Evolutionary conservation across 1,284 basidiomycete genomes (phyloP).

Genomic region (Cutaneotrichosporon dermatis): DNA sequence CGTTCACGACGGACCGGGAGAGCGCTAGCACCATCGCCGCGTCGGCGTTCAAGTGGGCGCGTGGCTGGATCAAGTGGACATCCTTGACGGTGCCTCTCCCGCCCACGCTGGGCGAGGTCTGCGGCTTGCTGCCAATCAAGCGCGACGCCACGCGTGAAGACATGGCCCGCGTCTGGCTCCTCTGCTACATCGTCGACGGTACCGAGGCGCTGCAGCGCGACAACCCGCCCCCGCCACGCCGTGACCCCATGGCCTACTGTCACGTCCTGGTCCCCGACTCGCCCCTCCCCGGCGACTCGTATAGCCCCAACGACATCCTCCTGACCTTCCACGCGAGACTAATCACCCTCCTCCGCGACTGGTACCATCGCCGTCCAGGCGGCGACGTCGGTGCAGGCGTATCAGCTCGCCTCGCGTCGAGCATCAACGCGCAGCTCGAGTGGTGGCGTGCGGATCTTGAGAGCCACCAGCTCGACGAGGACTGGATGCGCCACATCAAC

Average conservation of each 20-base stretch:
- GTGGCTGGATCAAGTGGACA: slow-evolving; percentile 40
- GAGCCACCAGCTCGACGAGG: slow-evolving; percentile 8
- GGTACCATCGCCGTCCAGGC: slow-evolving; percentile 20
- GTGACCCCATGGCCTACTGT: slow-evolving; percentile 27
- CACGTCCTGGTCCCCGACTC: slow-evolving; percentile 22
- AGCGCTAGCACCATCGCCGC: slow-evolving; percentile 32
- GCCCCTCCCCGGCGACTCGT: slow-evolving; percentile 12
- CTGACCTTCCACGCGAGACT: slow-evolving; percentile 37
- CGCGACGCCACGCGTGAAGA: slow-evolving; percentile 30
- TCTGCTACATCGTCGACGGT: slow-evolving; percentile 41
- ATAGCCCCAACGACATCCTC: slow-evolving; percentile 30
- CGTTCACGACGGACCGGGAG: slow-evolving; percentile 33
- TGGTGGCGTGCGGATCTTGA: slow-evolving; percentile 33
- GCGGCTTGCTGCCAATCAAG: slow-evolving; percentile 33
- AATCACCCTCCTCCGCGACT: slow-evolving; percentile 34
- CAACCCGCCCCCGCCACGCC: slow-evolving; percentile 16
- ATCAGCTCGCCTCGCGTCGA: slow-evolving; percentile 17
- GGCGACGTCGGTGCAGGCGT: not conserved
- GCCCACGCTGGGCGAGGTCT: slow-evolving; percentile 30
- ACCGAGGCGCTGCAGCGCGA: slow-evolving; percentile 28
- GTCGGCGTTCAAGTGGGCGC: slow-evolving; percentile 41
- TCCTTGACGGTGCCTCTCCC: slow-evolving; percentile 16
- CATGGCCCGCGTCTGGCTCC: slow-evolving; percentile 41
- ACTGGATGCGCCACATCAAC: slow-evolving; percentile 22
- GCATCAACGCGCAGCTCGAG: slow-evolving; percentile 27